Evolutionary conservation across 2,329 filamentous ascomycete genomes (phyloP).

Genomic region (Ceratocystis variospora): DNA sequence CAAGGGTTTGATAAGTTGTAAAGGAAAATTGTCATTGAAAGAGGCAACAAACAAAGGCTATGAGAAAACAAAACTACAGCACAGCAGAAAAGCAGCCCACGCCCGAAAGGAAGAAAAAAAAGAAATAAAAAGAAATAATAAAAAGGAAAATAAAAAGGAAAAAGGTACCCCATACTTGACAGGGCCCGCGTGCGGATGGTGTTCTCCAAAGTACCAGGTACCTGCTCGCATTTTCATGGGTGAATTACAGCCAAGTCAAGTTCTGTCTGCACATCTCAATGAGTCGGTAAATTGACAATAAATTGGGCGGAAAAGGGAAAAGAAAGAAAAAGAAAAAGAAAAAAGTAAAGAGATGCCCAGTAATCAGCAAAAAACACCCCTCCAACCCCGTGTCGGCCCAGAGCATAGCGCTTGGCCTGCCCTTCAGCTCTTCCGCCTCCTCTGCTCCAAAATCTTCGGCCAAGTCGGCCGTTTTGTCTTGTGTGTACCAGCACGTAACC

Average conservation of each 20-base stretch:
- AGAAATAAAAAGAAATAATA: too few species aligned
- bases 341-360: not conserved
- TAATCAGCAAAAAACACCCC: not conserved
- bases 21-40: not conserved
- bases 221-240: not conserved
- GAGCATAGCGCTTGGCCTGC: too few species aligned
- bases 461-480: not conserved
- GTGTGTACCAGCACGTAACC: not conserved
- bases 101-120: not conserved
- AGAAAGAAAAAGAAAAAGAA: too few species aligned
- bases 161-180: slow-evolving; percentile 1
- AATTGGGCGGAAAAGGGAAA: too few species aligned
- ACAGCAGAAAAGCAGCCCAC: too few species aligned
- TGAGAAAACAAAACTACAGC: not conserved
- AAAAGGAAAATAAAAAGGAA: not conserved
- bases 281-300: too few species aligned
- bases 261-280: too few species aligned
- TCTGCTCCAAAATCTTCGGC: too few species aligned
- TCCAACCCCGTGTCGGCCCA: too few species aligned
- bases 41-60: not conserved
- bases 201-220: not conserved
- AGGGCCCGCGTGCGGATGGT: not conserved
- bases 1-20: slow-evolving; percentile 1
- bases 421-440: not conserved
- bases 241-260: too few species aligned